Percentiles rank a stretch among this genome's conserved stretches.
These are phyloP conservation scores for Emergomyces pasteurianus DNA, from an alignment of 2,329 filamentous ascomycete genomes.

Conservation along the genomic window DNA sequence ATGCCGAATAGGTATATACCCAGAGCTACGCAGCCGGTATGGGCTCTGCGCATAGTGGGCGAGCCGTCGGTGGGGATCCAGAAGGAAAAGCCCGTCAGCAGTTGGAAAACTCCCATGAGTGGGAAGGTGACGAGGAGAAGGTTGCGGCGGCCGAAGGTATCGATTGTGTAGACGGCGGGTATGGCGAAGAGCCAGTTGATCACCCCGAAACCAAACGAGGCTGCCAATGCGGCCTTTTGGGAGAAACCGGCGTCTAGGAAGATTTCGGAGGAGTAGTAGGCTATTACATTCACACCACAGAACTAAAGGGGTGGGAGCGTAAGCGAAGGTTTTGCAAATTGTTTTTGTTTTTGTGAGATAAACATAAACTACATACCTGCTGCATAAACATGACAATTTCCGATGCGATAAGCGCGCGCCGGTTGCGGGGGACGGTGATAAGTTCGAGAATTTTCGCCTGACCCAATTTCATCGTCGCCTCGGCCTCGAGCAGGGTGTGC, in stretches of 20 bases:
- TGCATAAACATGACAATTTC: constrained; percentile 58
- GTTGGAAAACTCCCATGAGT: constrained; percentile 44
- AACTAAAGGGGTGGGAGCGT: constrained; percentile 19
- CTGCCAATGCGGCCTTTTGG: constrained; percentile 40
- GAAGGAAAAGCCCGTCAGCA: constrained; percentile 44
- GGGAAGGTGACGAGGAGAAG: constrained; percentile 54
- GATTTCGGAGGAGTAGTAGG: constrained; percentile 51
- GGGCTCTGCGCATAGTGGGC: constrained; percentile 19
- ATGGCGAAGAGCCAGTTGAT: constrained; percentile 55
- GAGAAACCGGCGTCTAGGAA: constrained; percentile 44
- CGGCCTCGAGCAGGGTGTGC: constrained; percentile 47
- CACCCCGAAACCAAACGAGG: constrained; percentile 49
- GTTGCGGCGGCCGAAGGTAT: constrained; percentile 54
- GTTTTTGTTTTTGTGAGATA: constrained; percentile 13
- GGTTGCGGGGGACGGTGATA: constrained; percentile 49
- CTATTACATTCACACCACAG: constrained; percentile 43
- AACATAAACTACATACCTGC: constrained; percentile 27
- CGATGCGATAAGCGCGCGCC: constrained; percentile 48
- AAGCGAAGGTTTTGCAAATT: background rate
- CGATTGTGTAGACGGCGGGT: constrained; percentile 54
- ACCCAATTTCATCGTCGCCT: constrained; percentile 42
- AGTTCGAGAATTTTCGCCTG: constrained; percentile 44
- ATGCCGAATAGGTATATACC: constrained; percentile 35
- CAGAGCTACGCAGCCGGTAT: constrained; percentile 30
- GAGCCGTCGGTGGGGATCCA: constrained; percentile 31